Conservation (phyloP, 495 filamentous ascomycete genomes). For the Parmelia sp. region DNA sequence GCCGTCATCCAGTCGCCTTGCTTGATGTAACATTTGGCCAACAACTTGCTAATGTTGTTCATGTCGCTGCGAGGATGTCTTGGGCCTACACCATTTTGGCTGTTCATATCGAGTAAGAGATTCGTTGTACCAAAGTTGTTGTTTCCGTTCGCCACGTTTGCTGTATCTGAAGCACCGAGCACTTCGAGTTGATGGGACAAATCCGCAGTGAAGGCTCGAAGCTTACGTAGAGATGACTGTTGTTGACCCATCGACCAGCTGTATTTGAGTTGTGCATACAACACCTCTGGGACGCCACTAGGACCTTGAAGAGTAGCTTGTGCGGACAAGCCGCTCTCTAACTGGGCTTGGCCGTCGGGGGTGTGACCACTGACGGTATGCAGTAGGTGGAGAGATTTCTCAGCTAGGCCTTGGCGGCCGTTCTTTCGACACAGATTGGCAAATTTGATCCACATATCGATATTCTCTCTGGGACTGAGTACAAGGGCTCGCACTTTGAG, state of each 20-base stretch:
- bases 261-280: conserved; percentile 91
- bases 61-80: conserved; percentile 34
- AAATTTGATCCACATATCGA: conserved; percentile 99
- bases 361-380: conserved; percentile 44
- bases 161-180: conserved; percentile 32
- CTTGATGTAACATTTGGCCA: conserved; percentile 91
- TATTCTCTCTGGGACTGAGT: conserved; percentile 81
- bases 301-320: conserved; percentile 11
- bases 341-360: conserved; percentile 38
- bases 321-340: background rate
- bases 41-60: conserved; percentile 55
- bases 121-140: conserved; percentile 34
- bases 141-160: conserved; percentile 36
- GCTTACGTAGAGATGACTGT: conserved; percentile 63
- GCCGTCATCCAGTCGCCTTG: conserved; percentile 92
- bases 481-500: conserved; percentile 90
- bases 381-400: conserved; percentile 82
- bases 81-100: conserved; percentile 20
- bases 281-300: conserved; percentile 54
- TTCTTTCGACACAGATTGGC: conserved; percentile 96
- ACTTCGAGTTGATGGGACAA: conserved; percentile 67
- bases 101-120: conserved; percentile 14
- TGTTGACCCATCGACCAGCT: conserved; percentile 76
- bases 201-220: conserved; percentile 74
- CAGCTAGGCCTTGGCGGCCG: conserved; percentile 87